Percentiles rank a stretch among this genome's conserved stretches.
These are phyloP conservation scores for Zalaria sp. DNA, from an alignment of 2,329 filamentous ascomycete genomes.

Conservation along the genomic window DNA sequence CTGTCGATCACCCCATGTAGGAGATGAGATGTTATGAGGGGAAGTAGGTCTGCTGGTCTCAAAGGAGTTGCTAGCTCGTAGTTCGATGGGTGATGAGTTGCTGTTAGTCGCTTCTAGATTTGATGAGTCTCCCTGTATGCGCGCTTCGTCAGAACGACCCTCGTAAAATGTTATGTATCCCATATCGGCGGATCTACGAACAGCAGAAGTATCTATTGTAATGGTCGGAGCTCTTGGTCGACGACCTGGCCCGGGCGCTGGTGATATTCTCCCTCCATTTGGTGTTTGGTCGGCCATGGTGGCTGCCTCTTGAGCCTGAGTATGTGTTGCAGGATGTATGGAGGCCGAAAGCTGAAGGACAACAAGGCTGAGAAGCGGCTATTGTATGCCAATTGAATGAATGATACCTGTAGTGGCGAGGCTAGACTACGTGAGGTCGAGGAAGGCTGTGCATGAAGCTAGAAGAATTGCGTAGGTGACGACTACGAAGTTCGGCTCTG, in stretches of 20 bases:
- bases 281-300: slow-evolving; percentile 2
- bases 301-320: not conserved
- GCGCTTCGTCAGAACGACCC: slow-evolving; percentile 2
- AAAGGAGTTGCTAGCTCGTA: slow-evolving; percentile 44
- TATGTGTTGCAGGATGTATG: not conserved
- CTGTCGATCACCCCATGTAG: slow-evolving; percentile 34
- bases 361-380: slow-evolving; percentile 1
- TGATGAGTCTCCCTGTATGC: slow-evolving; percentile 3
- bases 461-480: too few relatives aligned
- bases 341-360: not conserved
- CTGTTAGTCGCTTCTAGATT: slow-evolving; percentile 10
- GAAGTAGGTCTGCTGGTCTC: slow-evolving; percentile 52
- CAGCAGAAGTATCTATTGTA: slow-evolving; percentile 38
- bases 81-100: slow-evolving; percentile 27
- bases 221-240: slow-evolving; percentile 32
- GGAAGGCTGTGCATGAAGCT: too few relatives aligned
- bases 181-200: slow-evolving; percentile 21
- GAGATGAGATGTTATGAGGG: slow-evolving; percentile 54
- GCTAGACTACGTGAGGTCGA: too few relatives aligned
- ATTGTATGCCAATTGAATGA: not conserved
- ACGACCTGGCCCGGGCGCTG: slow-evolving; percentile 3
- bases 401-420: not conserved
- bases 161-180: not conserved
- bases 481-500: too few relatives aligned
- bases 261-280: slow-evolving; percentile 1